Evolutionary conservation across 2,329 filamentous ascomycete genomes (phyloP).

Genomic region (Neonectria sp.): DNA sequence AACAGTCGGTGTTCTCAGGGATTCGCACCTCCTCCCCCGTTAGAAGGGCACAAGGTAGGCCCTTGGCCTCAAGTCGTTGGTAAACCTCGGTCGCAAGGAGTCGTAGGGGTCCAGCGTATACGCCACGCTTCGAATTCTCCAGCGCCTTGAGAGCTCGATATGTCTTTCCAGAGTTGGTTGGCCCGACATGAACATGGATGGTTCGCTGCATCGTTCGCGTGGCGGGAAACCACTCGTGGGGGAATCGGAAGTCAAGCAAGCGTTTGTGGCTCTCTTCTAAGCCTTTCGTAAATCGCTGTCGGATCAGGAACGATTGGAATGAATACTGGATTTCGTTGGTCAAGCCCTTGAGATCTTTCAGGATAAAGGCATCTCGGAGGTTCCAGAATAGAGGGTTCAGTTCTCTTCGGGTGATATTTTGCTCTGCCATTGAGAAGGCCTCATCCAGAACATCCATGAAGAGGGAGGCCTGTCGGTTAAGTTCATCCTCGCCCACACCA

Average conservation of each 20-base stretch:
- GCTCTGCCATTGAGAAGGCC: constrained; percentile 62
- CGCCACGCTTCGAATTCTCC: constrained; percentile 80
- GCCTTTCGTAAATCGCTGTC: constrained; percentile 68
- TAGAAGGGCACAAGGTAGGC: constrained; percentile 82
- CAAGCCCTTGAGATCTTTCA: constrained; percentile 66
- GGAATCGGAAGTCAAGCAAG: constrained; percentile 88
- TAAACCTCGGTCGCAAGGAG: constrained; percentile 96
- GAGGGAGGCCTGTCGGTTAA: constrained; percentile 60
- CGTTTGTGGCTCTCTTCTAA: constrained; percentile 73
- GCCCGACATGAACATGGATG: constrained; percentile 93
- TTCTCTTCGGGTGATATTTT: constrained; percentile 54
- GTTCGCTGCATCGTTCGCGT: constrained; percentile 86
- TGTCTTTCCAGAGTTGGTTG: constrained; percentile 98
- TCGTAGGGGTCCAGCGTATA: constrained; percentile 92
- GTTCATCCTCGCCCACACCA: constrained; percentile 55
- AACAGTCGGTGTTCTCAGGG: constrained; percentile 69
- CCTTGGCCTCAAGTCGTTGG: constrained; percentile 84
- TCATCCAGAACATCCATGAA: constrained; percentile 63
- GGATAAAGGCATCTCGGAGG: constrained; percentile 73
- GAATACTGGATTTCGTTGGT: constrained; percentile 73
- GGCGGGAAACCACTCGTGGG: constrained; percentile 91
- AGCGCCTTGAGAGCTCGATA: constrained; percentile 92
- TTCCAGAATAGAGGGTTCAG: constrained; percentile 71
- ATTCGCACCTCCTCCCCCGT: constrained; percentile 92
- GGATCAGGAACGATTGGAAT: constrained; percentile 77